Evolutionary conservation across 805 yeast species (phyloP), one percentile per base, ranked within the genome.

Genomic region (Saccharomyces eubayanus): DNA sequence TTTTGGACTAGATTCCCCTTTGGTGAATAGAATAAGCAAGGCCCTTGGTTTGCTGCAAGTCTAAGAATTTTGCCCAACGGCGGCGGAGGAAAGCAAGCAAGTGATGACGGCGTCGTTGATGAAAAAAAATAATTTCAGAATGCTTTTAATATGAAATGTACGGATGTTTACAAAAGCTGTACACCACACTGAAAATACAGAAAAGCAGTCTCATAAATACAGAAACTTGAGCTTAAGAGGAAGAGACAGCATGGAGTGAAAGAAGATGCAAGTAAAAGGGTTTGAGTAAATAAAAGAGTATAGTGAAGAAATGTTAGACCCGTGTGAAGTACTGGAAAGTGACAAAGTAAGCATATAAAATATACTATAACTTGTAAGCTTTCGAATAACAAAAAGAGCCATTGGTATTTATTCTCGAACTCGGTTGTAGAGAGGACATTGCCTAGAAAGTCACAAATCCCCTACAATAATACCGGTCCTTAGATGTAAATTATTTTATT

Each of bases 401-500:
- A 30, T 48, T 53, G 47, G 14, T 28, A 30, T 10, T 58, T 59
- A 53, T 51, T 68, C 72, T 68, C 68, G 72, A 66, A 68, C 64
- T 52, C 67, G 61, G 72, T 68, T 67, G 72, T 68, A 68, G 72
- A 66, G 72, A 64, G 59, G 65, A 64, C 56, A 61, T 62, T 66
- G 72, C 63, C 70, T 67, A 54, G 68, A 58, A 49, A 52, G 66
- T 56, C 67, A 67, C 72, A 66, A 66, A 55, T 64, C 68, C 67
- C 60, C 72, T 68, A 68, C 72, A 68, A 68, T 68, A 68, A 68
- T 68, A 68, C 72, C 57, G 68, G 69, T 68, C 60, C 72, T 68
- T 63, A 60, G 56, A 67, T 66, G 68, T 66, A 61, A 36, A 36
- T 16, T 36, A 36, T 36, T 36, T 36, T 36, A 10, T 16, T 36